A percentile compares a stretch with the other conserved stretches of the same genome.
phyloP scores from a whole-genome alignment of 2,329 filamentous ascomycete species.

The Neofusicoccum umdonicola region DNA sequence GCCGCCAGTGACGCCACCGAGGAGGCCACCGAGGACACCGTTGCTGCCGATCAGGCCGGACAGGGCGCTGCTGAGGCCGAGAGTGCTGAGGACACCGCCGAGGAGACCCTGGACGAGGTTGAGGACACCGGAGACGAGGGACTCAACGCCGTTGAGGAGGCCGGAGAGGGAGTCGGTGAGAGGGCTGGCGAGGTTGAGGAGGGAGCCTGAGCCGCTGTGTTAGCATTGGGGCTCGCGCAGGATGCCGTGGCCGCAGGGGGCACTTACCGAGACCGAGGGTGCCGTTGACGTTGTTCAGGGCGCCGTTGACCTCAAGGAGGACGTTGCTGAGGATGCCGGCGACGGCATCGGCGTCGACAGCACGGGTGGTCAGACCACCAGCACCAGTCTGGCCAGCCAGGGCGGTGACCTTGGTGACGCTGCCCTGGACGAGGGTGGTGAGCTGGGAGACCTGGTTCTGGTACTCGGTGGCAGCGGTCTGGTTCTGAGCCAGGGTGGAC shows the following conservation, averaged over 20 bases:
- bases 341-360: background rate
- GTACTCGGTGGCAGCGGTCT: slow-evolving; percentile 4
- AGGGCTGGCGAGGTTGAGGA: slow-evolving; percentile 3
- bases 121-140: slow-evolving; percentile 3
- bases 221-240: background rate
- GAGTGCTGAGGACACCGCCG: slow-evolving; percentile 1
- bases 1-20: background rate
- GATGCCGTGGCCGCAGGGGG: too few species aligned
- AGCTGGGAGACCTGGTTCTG: background rate
- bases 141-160: slow-evolving; percentile 2
- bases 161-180: slow-evolving; percentile 7
- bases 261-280: slow-evolving; percentile 16
- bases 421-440: background rate
- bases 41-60: background rate
- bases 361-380: background rate
- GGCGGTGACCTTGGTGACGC: background rate
- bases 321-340: slow-evolving; percentile 10
- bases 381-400: background rate
- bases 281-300: slow-evolving; percentile 1
- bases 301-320: slow-evolving; percentile 14
- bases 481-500: slow-evolving; percentile 7
- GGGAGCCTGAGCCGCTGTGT: background rate
- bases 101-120: slow-evolving; percentile 7
- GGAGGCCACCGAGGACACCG: background rate
- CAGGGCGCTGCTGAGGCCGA: slow-evolving; percentile 4